Evolutionary conservation across 768 basidiomycete species (phyloP), one percentile per base, ranked within the genome.

Genomic region (Mrakia hoshinonis): DNA sequence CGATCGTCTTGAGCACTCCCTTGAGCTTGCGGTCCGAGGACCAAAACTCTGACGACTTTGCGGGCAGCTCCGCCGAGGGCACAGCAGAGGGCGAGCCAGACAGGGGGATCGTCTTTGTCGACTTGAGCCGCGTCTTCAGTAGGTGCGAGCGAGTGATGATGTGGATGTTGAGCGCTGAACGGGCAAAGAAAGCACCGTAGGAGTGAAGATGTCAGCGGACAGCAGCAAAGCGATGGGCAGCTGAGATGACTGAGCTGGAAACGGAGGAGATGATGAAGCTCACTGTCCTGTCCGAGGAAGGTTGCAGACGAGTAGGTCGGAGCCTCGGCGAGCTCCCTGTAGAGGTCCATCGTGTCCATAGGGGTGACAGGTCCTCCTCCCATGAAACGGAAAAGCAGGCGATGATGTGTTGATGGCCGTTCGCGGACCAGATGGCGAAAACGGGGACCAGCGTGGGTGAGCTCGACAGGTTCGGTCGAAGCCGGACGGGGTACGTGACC

Each of bases 1-100:
- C 70, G 2, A 58, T 39, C 2, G 54, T 47, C 43, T 61, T 60
- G 43, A 69, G 68, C 22, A 62, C 18, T 12, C 68, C 68, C 60
- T 69, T 69, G 58, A 49, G 58, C 29, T 29, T 6, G 7, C 68
- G 46, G 31, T 49, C 29, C 1, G 46, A 29, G 1, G 68, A 26
- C 31, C 48, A 69, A 34, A 69, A 69, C 58, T 69, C 68, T 31
- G 43, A 31, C 0, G 43, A 11, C 29, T 47, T 60, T 0, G 26
- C 24, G 34, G 68, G 46, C 1, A 69, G 22, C 47, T 69, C 68
- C 34, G 51, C 43, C 31, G 51, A n/a, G 9, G 58, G 67, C 26
- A 48, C 24, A n/a, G 36, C 20, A 18, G 11, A 36, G 4, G 18
- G 24, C 6, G 65, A 26, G 4, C 29, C 51, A 51, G n/a, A 31